Percentiles rank a stretch among this genome's conserved stretches.
Evolutionary conservation across 345 rosid species (phyloP).

Genomic region (Anacardium occidentale): DNA sequence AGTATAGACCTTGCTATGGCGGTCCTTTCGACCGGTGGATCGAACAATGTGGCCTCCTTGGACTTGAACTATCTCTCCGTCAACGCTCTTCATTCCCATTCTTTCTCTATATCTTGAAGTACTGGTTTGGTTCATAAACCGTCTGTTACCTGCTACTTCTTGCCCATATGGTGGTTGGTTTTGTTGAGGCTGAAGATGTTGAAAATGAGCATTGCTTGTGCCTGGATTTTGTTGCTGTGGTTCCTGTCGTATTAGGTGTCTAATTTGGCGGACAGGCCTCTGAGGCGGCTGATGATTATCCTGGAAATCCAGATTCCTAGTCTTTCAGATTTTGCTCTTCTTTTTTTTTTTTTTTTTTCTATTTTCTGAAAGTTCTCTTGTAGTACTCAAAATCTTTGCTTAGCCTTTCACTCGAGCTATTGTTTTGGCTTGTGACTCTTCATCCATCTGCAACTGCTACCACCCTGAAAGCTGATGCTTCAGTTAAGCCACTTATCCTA

Average conservation of each 20-base stretch:
- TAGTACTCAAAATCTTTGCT: constrained; percentile 4
- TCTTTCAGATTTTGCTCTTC: constrained; percentile 14
- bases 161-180: constrained; percentile 35
- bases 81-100: constrained; percentile 48
- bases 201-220: constrained; percentile 1
- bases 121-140: constrained; percentile 1
- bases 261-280: constrained; percentile 19
- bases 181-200: constrained; percentile 21
- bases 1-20: constrained; percentile 82
- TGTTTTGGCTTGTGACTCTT: constrained; percentile 33
- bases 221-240: constrained; percentile 16
- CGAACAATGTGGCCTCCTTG: constrained; percentile 81
- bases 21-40: constrained; percentile 71
- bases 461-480: constrained; percentile 40
- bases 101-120: constrained; percentile 23
- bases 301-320: constrained; percentile 43
- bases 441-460: constrained; percentile 31
- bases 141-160: background rate
- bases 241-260: constrained; percentile 11
- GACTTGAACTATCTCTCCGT: constrained; percentile 72
- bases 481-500: constrained; percentile 47
- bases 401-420: constrained; percentile 13
- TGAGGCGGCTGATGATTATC: constrained; percentile 21
- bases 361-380: background rate
- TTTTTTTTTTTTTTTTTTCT: background rate